Conservation (phyloP, 2,329 filamentous ascomycete species). For the Pseudogymnoascus sp. region DNA sequence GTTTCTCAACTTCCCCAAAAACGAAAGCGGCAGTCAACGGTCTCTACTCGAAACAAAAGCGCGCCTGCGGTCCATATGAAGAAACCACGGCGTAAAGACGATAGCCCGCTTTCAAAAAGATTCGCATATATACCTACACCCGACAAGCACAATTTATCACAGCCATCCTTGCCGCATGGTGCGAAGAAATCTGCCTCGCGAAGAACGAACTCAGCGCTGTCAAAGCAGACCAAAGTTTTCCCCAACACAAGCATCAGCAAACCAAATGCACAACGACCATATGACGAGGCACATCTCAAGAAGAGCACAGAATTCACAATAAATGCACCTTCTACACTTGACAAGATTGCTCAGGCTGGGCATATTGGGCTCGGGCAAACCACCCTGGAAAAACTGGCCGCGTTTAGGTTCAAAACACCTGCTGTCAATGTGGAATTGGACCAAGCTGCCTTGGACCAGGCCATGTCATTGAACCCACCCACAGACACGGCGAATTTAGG, state of each 20-base stretch:
- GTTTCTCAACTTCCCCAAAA: conserved; percentile 5
- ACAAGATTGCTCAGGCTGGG: conserved; percentile 22
- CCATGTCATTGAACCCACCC: background rate
- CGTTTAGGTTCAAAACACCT: conserved; percentile 16
- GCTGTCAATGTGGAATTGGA: background rate
- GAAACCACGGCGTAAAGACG: background rate
- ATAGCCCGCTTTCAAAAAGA: background rate
- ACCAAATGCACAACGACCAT: conserved; percentile 12
- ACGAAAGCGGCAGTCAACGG: conserved; percentile 15
- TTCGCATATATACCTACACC: background rate
- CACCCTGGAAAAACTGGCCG: conserved; percentile 26
- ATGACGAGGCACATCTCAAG: background rate
- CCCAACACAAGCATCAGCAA: conserved; percentile 24
- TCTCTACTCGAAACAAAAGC: background rate
- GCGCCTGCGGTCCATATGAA: background rate
- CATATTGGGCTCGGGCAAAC: conserved; percentile 20
- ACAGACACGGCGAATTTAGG: background rate
- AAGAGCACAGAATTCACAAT: background rate
- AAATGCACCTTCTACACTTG: conserved; percentile 17
- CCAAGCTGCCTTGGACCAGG: background rate
- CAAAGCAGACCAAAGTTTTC: conserved; percentile 20
- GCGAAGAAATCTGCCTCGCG: conserved; percentile 15
- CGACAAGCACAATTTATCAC: background rate
- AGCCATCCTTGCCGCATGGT: conserved; percentile 13
- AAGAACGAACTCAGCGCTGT: conserved; percentile 7